Base-by-base conservation (phyloP, 2,329 filamentous ascomycete genomes). In the Lachnellula subtilissima region DNA sequence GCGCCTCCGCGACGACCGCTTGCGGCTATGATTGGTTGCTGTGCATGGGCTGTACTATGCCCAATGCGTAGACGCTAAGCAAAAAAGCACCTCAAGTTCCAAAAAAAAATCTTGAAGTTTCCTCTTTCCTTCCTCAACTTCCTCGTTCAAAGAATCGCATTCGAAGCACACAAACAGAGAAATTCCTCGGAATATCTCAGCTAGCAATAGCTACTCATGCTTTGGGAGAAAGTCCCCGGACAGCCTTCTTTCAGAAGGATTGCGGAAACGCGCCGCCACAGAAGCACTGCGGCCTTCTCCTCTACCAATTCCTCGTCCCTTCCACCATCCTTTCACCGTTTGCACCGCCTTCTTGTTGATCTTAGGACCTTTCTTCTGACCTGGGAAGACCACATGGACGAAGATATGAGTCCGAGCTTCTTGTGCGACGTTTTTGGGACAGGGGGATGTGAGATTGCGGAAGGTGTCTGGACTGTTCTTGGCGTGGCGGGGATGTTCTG, bases 191-290 rank as follows among this genome's bases (percentile, higher is more conserved):
- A 67, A 60, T 73, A 64, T 75, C 71, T 71, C 69, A 63, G 71
- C 67, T 70, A 65, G 59, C 50, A 61, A 69, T 63, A 56, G 59
- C 56, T 67, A 72, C 52, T 65, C 63, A 68, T 72, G 92, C 92
- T 97, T 97, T 94, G 91, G 93, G 93, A 96, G 93, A 97, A 97
- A 97, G 93, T 97, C 93, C 93, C 93, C 93, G 93, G 93, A 97
- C 92, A 86, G 77, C 82, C 81, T 80, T 77, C 74, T 70, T 67
- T 58, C 71, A 70, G 68, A 69, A 69, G 76, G 73, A 77, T 74
- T 83, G 92, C 91, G 90, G 91, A 95, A 96, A 97, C 89, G 91
- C 92, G 90, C 91, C 92, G 92, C 91, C 93, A 96, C 92, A 97
- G 86, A 96, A 96, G 92, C 91, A 91, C 82, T 79, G 91, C 89